A percentile compares a stretch with the other conserved stretches of the same genome.
Conservation (phyloP, 225 moss, liverwort and hornwort species). For the Physcomitrium patens region DNA sequence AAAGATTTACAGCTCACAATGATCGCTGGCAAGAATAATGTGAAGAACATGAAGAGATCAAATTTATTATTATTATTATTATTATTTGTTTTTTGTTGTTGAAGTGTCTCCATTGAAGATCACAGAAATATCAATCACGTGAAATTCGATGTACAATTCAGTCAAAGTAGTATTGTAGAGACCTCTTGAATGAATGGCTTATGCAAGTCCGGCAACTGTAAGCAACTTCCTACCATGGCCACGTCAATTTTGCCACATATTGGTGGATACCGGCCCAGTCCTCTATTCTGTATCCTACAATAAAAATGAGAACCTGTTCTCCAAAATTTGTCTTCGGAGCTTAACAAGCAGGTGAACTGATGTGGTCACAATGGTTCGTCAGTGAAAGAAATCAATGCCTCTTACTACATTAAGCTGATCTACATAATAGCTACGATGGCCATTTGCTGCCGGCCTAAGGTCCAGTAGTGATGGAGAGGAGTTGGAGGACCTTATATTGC, state of each 20-base stretch:
- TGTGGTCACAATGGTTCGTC: neutral
- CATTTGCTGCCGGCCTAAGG: conserved; percentile 7
- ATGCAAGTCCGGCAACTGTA: neutral
- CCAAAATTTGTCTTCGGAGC: neutral
- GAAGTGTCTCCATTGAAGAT: neutral
- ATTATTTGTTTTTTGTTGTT: neutral
- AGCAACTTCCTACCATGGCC: neutral
- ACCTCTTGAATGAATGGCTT: neutral
- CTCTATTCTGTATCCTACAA: neutral
- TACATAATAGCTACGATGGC: conserved; percentile 19
- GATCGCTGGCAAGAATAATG: no score
- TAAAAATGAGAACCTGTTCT: neutral
- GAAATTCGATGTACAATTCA: neutral
- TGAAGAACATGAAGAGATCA: neutral
- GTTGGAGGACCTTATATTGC: conserved; percentile 18
- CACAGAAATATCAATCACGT: neutral
- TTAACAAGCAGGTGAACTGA: neutral
- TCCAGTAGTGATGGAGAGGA: neutral
- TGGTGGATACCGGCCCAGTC: neutral
- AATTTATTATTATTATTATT: neutral
- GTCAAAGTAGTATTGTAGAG: neutral
- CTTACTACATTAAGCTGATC: conserved; percentile 34
- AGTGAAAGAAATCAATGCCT: conserved; percentile 26
- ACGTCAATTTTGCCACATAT: neutral
- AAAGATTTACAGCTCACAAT: neutral